A percentile compares a stretch with the other conserved stretches of the same genome.
Evolutionary conservation across 495 filamentous ascomycete species (phyloP).

Genomic region (Venustampulla echinocandica): DNA sequence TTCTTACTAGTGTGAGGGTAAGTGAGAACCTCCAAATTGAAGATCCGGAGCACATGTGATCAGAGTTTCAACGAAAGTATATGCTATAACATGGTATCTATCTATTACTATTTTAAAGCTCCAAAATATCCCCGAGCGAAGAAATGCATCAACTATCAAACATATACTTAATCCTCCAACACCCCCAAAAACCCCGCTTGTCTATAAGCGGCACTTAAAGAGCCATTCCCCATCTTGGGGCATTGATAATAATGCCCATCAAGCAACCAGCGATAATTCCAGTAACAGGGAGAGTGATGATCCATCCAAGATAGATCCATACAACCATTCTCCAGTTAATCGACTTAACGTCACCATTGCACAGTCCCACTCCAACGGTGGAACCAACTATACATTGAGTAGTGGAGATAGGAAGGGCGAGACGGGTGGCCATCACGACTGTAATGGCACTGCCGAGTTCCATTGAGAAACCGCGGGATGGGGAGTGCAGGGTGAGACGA

Average conservation of each 20-base stretch:
- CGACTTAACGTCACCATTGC: slow-evolving; percentile 45
- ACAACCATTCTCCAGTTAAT: slow-evolving; percentile 55
- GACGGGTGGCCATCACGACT: slow-evolving; percentile 54
- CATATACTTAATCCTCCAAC: too few species aligned
- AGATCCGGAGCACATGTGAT: too few species aligned
- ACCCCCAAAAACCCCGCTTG: too few species aligned
- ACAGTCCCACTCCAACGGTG: slow-evolving; percentile 52
- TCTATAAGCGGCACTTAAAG: too few species aligned
- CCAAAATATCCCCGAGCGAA: too few species aligned
- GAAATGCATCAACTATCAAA: too few species aligned
- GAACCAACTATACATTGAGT: slow-evolving; percentile 54
- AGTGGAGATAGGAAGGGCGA: slow-evolving; percentile 48
- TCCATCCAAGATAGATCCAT: slow-evolving; percentile 52
- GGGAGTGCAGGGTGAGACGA: slow-evolving; percentile 57
- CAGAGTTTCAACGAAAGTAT: too few species aligned
- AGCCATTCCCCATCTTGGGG: slow-evolving; percentile 31
- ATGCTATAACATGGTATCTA: too few species aligned
- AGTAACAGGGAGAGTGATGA: slow-evolving; percentile 47
- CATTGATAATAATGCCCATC: slow-evolving; percentile 51
- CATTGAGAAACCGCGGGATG: slow-evolving; percentile 58
- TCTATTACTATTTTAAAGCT: too few species aligned
- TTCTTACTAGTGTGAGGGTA: too few species aligned
- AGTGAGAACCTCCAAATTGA: too few species aligned
- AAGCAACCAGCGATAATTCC: slow-evolving; percentile 49
- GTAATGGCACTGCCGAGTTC: slow-evolving; percentile 61